Base-by-base conservation (phyloP, 2,329 filamentous ascomycete species). In the Cryphonectria carpinicola region DNA sequence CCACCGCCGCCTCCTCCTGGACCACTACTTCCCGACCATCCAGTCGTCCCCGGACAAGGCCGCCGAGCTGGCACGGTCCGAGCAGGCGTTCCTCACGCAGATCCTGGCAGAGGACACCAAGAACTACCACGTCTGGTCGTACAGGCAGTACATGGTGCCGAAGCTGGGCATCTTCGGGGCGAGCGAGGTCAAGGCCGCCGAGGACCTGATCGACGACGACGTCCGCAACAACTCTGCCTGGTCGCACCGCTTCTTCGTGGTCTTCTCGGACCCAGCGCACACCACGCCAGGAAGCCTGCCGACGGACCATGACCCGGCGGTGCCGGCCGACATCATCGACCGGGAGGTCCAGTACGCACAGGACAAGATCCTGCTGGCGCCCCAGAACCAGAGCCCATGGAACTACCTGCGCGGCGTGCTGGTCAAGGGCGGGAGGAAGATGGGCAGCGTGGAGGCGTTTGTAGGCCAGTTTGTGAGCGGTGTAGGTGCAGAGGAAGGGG, bases 81-180 rank as follows among this genome's bases (percentile, higher is more conserved):
- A 99, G 82, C 85, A 87, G 28, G 85, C 85, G 19, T 98, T 98
- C 80, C 87, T 98, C 71, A 87, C 86, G 71, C 82, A 86, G 63
- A 98, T 99, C 88, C 90, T 99, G 68, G 87, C 86, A 56, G 87
- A 92, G 76, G 96, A 99, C 79, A 89, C 92, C 65, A 99, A 99
- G 83, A 99, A 99, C 84, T 98, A 99, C 80, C 96, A 99, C 79
- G 96, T 98, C 64, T 99, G 96, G 96, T 94, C 91, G 69, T 99
- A 98, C 83, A 88, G 96, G 71, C 94, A 97, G 79, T 90, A 88
- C 77, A 80, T 91, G 28, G 87, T 90, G 56, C 82, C 83, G 66
- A 89, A 88, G 77, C 81, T 92, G 85, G 91, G 89, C 79, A 92
- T 83, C 85, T 97, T 73, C 28, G 81, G 86, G 84, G 86, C 73